Evolutionary conservation across 768 basidiomycete species (phyloP), one percentile per base, ranked within the genome.

Genomic region (Cystobasidium tubakii): DNA sequence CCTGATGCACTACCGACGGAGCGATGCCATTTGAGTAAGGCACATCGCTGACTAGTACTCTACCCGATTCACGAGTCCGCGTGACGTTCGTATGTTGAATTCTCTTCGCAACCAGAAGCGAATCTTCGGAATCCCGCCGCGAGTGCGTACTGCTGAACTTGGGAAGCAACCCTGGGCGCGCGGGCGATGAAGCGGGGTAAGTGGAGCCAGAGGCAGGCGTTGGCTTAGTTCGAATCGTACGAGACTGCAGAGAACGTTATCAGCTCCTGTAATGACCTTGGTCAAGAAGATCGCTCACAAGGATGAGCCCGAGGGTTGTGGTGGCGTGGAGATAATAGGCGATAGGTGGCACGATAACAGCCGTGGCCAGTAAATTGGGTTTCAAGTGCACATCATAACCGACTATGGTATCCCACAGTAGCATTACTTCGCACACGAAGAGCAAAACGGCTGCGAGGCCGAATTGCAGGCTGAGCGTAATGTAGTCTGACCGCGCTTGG

Each of bases 1-100:
- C 53, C 44, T 67, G 66, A 53, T 67, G 66, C 23, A 67, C 66
- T 13, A 67, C 44, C 12, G 66, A 67, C 1, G 66, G 66, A 43
- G 66, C 44, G 19, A 67, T 36, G 4, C 43, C 43, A 43, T 29
- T 53, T 15, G 25, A 9, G 4, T 67, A 43, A 27, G 31, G 63
- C 31, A 65, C 3, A 7, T 34, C 25, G 25, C 15, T 65, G 63
- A 65, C 63, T 17, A 39, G 25, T 13, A 65, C 42, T 6, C 34
- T 6, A 25, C 63, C 63, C 13, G 63, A 7, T 43, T 15, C 33
- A 25, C 33, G 33, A 2, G 63, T 36, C 34, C 31, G 9, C 34
- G 42, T 39, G 2, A 33, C 17, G n/a, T n/a, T 65, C 6, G 34
- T 19, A 23, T 27, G 12, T 21, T 27, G 29, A 6, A 6, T 7